Conservation (phyloP, 2,329 filamentous ascomycete genomes). For the Xylaria sp. region DNA sequence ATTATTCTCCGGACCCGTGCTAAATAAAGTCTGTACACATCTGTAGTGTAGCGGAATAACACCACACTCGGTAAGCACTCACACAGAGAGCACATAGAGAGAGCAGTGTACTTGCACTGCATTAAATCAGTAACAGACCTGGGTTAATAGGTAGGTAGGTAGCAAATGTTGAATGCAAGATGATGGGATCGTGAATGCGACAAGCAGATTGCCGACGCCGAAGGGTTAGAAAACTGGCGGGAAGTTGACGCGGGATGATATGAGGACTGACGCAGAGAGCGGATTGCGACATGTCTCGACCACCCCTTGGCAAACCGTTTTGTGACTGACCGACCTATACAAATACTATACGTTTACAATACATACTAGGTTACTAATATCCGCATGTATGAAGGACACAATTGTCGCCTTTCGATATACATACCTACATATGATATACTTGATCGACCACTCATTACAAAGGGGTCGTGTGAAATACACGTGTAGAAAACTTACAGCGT, state of each 20-base stretch:
- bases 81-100: too few species aligned
- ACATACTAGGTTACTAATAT: too few species aligned
- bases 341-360: not conserved
- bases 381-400: not conserved
- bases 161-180: conserved; percentile 39
- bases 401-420: not conserved
- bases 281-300: conserved; percentile 14
- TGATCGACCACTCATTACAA: not conserved
- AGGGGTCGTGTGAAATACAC: not conserved
- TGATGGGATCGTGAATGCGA: conserved; percentile 35
- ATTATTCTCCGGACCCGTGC: not conserved
- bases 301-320: conserved; percentile 15
- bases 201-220: conserved; percentile 22
- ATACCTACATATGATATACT: not conserved
- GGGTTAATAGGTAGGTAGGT: conserved; percentile 24
- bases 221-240: conserved; percentile 2
- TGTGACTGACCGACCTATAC: not conserved
- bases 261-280: conserved; percentile 12
- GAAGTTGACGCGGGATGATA: conserved; percentile 7
- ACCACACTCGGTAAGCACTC: not conserved
- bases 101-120: too few species aligned
- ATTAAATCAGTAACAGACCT: too few species aligned
- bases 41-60: not conserved
- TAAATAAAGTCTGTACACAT: not conserved
- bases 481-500: not conserved